Base-by-base conservation (phyloP, 331 rosid genomes). In the Quercus tomentella region DNA sequence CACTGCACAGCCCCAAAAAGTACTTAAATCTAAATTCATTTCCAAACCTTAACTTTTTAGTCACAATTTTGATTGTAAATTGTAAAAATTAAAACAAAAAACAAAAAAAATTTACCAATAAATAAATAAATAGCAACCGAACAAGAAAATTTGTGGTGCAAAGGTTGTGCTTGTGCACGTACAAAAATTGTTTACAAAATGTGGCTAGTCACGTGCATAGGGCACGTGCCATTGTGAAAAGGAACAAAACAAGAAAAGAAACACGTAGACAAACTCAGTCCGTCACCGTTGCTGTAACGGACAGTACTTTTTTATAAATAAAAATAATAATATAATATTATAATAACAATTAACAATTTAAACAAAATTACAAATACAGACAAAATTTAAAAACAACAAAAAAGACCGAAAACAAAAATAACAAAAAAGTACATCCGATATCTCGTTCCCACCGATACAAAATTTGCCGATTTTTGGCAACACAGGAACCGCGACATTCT, bases 391-490 rank as follows among this genome's bases (percentile, higher is more conserved):
- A 71, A n/a, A 65, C 37, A 17, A 70, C 3, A 70, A 52, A 17
- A 66, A 57, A 37, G 61, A 12, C 57, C 14, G 4, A 15, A 20
- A 70, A 66, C 4, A 23, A 63, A 2, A 6, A 28, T 26, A 1
- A 12, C 18, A 72, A 17, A 78, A 37, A 63, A 25, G 65, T 61
- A 65, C 61, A 28, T 25, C 87, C 87, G 81, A 74, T 62, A 67
- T 35, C 68, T 30, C 41, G 21, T 62, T 77, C 85, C 82, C 87
- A 82, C 84, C 84, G 85, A 72, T 76, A 79, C 92, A 90, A 89
- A 92, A 86, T 68, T 85, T 61, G 88, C 89, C 90, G 58, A 70
- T 61, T 78, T 76, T 54, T 33, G 84, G 85, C 87, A 79, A 77
- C 21, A 66, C 74, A 80, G 67, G 7, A 61, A 78, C 81, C 85